Conservation (phyloP, 2,329 filamentous ascomycete species). For the Pseudogymnoascus sp. region DNA sequence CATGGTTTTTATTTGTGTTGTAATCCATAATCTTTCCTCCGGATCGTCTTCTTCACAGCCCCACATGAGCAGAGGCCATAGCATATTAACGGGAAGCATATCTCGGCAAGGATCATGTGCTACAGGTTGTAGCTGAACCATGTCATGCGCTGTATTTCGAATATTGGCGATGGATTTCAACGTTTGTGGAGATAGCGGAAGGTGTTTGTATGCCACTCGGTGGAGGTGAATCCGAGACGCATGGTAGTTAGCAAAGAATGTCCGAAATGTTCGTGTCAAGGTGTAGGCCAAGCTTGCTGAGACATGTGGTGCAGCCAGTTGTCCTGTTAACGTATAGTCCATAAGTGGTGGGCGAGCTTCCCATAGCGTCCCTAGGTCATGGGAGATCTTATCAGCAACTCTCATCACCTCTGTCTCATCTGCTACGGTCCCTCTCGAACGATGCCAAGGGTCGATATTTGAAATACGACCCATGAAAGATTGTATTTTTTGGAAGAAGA, state of each 20-base stretch:
- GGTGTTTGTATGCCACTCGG: slow-evolving; percentile 46
- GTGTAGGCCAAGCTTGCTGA: slow-evolving; percentile 41
- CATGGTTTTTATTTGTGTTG: slow-evolving; percentile 40
- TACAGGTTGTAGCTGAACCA: slow-evolving; percentile 24
- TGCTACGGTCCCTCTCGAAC: slow-evolving; percentile 46
- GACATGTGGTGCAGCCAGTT: slow-evolving; percentile 40
- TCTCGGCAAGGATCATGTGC: slow-evolving; percentile 20
- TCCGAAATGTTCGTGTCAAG: slow-evolving; percentile 46
- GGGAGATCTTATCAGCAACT: slow-evolving; percentile 41
- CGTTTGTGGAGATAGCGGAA: slow-evolving; percentile 37
- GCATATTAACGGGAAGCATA: slow-evolving; percentile 45
- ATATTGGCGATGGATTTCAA: slow-evolving; percentile 43
- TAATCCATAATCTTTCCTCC: slow-evolving; percentile 43
- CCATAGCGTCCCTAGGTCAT: slow-evolving; percentile 43
- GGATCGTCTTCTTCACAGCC: slow-evolving; percentile 46
- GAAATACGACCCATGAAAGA: slow-evolving; percentile 50
- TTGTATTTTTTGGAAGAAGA: slow-evolving; percentile 51
- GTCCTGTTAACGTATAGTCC: slow-evolving; percentile 47
- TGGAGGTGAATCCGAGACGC: slow-evolving; percentile 49
- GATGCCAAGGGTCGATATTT: slow-evolving; percentile 49
- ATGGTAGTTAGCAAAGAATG: slow-evolving; percentile 49
- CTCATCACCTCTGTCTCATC: slow-evolving; percentile 53
- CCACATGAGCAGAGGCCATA: slow-evolving; percentile 50
- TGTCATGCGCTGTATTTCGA: slow-evolving; percentile 38
- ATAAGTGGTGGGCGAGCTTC: slow-evolving; percentile 45